Conservation (phyloP, 2,329 filamentous ascomycete species). For the Gaeumannomyces sp. region DNA sequence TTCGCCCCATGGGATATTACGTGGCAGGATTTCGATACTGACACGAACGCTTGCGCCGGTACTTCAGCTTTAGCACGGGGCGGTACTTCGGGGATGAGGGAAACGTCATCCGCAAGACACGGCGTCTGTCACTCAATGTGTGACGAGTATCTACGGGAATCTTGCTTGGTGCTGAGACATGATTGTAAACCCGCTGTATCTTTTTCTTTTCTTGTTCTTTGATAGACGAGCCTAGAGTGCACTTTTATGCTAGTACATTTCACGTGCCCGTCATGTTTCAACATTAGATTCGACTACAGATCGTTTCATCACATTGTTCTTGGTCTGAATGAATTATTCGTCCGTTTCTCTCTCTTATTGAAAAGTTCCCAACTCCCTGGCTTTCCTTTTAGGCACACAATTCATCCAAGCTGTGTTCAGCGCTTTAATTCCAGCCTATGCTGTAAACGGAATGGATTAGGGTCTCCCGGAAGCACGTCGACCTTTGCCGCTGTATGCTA, state of each 20-base stretch:
- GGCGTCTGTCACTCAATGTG: background rate
- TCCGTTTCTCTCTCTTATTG: background rate
- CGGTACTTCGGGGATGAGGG: conserved; percentile 7
- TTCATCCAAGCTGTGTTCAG: background rate
- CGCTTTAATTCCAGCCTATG: background rate
- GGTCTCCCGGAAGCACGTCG: background rate
- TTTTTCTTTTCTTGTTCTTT: background rate
- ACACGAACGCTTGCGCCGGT: background rate
- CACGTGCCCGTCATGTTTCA: too few species aligned
- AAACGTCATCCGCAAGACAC: conserved; percentile 1
- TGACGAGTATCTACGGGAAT: background rate
- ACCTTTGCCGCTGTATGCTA: too few species aligned
- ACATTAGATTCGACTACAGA: too few species aligned
- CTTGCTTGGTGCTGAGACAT: background rate
- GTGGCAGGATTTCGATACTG: background rate
- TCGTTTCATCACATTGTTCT: too few species aligned
- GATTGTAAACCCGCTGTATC: background rate
- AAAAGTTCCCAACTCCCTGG: background rate
- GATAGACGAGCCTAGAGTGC: background rate
- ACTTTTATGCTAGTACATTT: background rate
- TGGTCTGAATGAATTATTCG: background rate
- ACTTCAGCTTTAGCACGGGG: conserved; percentile 5
- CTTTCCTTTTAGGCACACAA: background rate
- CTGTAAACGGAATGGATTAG: background rate
- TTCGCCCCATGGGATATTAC: background rate